These are phyloP conservation scores for Medicago arabica DNA, from an alignment of 306 rosid genomes.

Conservation along the genomic window DNA sequence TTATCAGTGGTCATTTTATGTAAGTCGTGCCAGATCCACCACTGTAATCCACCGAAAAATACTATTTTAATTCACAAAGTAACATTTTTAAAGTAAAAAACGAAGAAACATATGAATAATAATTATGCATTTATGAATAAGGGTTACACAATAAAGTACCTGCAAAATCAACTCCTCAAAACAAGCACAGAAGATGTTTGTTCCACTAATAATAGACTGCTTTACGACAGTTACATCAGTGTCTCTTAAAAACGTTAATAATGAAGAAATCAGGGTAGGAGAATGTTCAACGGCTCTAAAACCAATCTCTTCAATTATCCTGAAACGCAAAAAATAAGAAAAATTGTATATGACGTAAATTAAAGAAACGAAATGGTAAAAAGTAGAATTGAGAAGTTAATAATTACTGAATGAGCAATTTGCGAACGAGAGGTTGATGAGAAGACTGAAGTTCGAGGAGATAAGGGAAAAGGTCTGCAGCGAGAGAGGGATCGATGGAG, in stretches of 20 bases:
- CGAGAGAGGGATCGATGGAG: conserved; percentile 69
- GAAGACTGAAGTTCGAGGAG: conserved; percentile 87
- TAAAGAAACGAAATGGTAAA: background rate
- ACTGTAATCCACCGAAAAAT: background rate
- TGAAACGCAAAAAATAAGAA: conserved; percentile 46
- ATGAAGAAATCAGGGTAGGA: conserved; percentile 62
- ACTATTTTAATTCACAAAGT: background rate
- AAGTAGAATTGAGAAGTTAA: conserved; percentile 46
- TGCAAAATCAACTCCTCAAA: conserved; percentile 82
- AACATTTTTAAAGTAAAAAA: background rate
- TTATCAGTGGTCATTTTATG: background rate
- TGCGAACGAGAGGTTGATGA: conserved; percentile 79
- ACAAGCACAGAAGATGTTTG: conserved; percentile 61
- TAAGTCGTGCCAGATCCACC: background rate
- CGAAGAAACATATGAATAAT: background rate
- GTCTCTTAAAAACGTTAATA: conserved; percentile 71
- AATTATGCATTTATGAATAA: background rate
- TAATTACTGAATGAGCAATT: conserved; percentile 70
- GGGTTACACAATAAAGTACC: conserved; percentile 53
- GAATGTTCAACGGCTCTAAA: conserved; percentile 76
- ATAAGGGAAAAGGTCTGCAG: conserved; percentile 83
- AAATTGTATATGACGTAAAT: too few species aligned
- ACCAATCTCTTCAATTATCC: conserved; percentile 87
- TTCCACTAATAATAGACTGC: conserved; percentile 77
- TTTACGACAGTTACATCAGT: conserved; percentile 57